Evolutionary conservation across 257 asterid species (phyloP).

Genomic region (Solanum stenotomum): DNA sequence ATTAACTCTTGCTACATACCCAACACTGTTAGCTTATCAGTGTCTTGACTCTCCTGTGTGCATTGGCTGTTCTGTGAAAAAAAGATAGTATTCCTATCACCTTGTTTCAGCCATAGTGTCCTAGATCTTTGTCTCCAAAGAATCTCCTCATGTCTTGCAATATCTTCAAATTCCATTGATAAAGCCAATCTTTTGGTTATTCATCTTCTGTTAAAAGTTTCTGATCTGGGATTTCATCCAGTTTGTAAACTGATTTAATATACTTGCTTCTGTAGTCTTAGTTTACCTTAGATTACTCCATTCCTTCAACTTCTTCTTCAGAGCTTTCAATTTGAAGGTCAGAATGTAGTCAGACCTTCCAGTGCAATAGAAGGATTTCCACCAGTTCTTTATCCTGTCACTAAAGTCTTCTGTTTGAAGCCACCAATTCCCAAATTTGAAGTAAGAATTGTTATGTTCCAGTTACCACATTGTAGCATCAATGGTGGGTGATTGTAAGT

Average conservation of each 20-base stretch:
- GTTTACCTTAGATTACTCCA: no score
- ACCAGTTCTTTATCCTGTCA: background rate
- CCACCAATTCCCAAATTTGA: background rate
- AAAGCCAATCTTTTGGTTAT: no score
- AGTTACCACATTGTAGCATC: background rate
- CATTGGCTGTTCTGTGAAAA: no score
- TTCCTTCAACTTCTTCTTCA: background rate
- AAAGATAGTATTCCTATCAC: no score
- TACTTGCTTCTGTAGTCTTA: no score
- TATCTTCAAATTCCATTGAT: no score
- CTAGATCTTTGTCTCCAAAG: background rate
- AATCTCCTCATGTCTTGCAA: background rate
- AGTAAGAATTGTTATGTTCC: background rate
- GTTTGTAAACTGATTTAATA: no score
- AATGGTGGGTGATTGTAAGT: background rate
- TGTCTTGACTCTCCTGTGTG: background rate
- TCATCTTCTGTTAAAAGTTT: no score
- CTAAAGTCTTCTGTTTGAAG: background rate
- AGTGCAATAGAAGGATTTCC: background rate
- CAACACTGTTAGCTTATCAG: background rate
- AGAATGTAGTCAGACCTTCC: background rate
- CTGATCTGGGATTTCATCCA: no score
- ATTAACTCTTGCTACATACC: no score
- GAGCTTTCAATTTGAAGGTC: background rate
- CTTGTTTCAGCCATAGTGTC: background rate